Evolutionary conservation across 164 flowering plant species (phyloP).

Genomic region (Nelumbo lutea): DNA sequence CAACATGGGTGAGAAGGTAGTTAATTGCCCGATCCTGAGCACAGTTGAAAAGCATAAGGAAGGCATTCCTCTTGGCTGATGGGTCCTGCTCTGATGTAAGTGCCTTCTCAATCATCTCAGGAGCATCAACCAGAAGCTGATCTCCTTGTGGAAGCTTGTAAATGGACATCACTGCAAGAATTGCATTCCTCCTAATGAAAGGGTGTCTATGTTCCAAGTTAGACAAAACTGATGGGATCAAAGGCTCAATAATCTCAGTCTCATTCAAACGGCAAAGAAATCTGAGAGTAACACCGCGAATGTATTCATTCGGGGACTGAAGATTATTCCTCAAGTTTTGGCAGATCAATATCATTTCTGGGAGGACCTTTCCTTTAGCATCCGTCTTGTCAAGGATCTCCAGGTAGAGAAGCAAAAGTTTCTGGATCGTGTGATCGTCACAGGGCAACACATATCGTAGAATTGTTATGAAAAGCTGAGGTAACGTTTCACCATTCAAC

Average conservation of each 20-base stretch:
- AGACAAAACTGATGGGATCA: conserved; percentile 51
- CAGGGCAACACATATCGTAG: conserved; percentile 77
- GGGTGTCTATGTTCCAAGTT: conserved; percentile 87
- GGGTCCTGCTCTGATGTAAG: conserved; percentile 73
- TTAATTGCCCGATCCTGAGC: conserved; percentile 65
- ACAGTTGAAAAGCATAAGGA: conserved; percentile 73
- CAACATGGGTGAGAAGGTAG: conserved; percentile 53
- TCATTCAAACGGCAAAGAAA: conserved; percentile 79
- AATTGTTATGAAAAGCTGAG: conserved; percentile 75
- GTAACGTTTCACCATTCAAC: conserved; percentile 73
- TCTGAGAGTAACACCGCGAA: conserved; percentile 84
- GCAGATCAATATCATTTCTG: conserved; percentile 92
- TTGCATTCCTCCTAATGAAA: conserved; percentile 69
- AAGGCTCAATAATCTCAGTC: conserved; percentile 25
- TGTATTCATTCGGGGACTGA: conserved; percentile 86
- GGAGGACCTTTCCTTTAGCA: conserved; percentile 58
- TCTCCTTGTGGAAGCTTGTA: conserved; percentile 89
- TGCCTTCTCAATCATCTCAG: conserved; percentile 73
- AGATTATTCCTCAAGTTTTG: conserved; percentile 86
- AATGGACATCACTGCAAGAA: conserved; percentile 78
- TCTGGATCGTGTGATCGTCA: conserved; percentile 90
- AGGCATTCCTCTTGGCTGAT: conserved; percentile 80
- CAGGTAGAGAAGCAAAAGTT: conserved; percentile 66
- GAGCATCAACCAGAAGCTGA: conserved; percentile 71
- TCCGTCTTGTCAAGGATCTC: conserved; percentile 91